These are phyloP conservation scores for Blastosporella zonata DNA, from an alignment of 1,284 basidiomycete genomes.

Conservation along the genomic window DNA sequence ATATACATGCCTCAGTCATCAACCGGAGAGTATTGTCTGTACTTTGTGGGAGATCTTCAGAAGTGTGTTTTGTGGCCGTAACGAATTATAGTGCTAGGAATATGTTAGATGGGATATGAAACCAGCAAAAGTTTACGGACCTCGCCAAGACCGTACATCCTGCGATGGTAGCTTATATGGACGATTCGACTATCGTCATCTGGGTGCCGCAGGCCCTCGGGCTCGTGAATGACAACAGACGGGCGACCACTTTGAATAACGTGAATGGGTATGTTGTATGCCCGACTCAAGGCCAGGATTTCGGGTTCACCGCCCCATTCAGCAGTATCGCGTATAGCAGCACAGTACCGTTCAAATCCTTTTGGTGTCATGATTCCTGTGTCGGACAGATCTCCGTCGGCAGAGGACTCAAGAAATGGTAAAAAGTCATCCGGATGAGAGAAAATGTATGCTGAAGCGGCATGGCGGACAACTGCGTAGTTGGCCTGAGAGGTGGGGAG, in stretches of 20 bases:
- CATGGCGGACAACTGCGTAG: conserved; percentile 59
- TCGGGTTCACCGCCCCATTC: conserved; percentile 98
- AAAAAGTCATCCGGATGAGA: conserved; percentile 88
- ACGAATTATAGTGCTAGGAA: conserved; percentile 82
- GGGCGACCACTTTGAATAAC: conserved; percentile 87
- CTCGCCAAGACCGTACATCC: conserved; percentile 93
- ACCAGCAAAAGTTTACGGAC: conserved; percentile 41
- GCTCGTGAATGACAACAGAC: conserved; percentile 79
- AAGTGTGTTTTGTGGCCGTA: conserved; percentile 54
- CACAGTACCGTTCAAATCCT: conserved; percentile 80
- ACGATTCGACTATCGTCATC: conserved; percentile 47
- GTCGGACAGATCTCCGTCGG: conserved; percentile 71
- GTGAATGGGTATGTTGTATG: conserved; percentile 87
- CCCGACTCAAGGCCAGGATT: conserved; percentile 85
- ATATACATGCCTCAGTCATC: conserved; percentile 1
- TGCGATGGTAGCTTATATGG: conserved; percentile 86
- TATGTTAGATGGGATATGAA: not conserved
- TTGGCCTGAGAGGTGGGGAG: conserved; percentile 54
- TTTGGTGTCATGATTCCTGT: conserved; percentile 70
- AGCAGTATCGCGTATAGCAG: conserved; percentile 76
- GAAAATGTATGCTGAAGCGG: conserved; percentile 83
- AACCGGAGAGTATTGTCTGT: conserved; percentile 19
- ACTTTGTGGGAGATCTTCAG: conserved; percentile 35
- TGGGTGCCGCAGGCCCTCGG: conserved; percentile 34
- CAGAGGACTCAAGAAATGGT: conserved; percentile 84